Conservation (phyloP, 106 monocot genomes). For the Iris macrosiphon region DNA sequence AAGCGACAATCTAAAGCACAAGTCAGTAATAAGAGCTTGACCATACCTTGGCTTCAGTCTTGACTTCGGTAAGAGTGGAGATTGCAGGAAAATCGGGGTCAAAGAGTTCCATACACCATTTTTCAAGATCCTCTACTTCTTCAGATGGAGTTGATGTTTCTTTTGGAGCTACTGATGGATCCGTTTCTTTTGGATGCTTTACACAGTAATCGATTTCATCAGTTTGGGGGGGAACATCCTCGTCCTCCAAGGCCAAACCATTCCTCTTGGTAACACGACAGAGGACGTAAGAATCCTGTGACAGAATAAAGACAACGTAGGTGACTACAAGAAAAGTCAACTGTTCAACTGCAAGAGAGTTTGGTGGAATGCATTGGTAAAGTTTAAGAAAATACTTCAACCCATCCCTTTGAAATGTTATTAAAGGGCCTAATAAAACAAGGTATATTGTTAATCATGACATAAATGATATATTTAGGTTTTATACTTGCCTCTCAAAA, state of each 20-base stretch:
- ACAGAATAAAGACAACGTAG: background rate
- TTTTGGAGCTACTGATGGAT: background rate
- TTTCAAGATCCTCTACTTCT: slow-evolving; percentile 21
- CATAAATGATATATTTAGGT: no score
- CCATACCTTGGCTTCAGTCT: slow-evolving; percentile 13
- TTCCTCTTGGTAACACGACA: slow-evolving; percentile 75
- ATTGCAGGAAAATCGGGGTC: slow-evolving; percentile 19
- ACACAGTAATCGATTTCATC: background rate
- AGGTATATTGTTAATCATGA: no score
- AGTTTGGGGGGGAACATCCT: background rate
- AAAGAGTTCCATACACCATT: slow-evolving; percentile 40
- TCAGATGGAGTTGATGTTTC: slow-evolving; percentile 15
- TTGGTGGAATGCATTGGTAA: no score
- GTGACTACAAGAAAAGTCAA: no score
- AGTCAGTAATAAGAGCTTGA: no score
- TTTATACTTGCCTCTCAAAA: no score
- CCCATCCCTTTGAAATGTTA: no score
- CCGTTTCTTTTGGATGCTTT: slow-evolving; percentile 8
- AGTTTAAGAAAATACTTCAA: no score
- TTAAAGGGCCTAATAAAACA: no score
- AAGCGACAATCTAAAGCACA: no score
- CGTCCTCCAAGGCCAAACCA: slow-evolving; percentile 18
- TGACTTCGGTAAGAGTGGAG: slow-evolving; percentile 8
- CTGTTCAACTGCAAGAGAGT: no score
- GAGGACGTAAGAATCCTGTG: slow-evolving; percentile 63